These are phyloP conservation scores for Pseudopediastrum boryanum DNA, from an alignment of 139 green algal species.

Conservation along the genomic window DNA sequence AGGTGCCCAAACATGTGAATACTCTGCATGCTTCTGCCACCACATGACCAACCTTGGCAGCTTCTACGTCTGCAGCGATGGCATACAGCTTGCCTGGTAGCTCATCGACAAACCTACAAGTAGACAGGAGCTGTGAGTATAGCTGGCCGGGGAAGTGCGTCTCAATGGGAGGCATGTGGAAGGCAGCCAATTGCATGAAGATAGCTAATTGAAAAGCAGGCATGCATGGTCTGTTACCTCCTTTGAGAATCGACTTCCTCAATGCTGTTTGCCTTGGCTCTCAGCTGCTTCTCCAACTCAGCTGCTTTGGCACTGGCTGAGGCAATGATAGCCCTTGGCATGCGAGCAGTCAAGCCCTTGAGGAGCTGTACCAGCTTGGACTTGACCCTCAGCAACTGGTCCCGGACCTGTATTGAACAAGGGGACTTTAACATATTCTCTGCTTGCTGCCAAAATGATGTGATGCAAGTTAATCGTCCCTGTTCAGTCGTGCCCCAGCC, in stretches of 20 bases:
- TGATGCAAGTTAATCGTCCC: too few species aligned
- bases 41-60: slow-evolving; percentile 33
- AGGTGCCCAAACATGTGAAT: too few species aligned
- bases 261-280: slow-evolving; percentile 56
- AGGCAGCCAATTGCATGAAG: too few species aligned
- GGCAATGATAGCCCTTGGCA: slow-evolving; percentile 59
- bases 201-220: too few species aligned
- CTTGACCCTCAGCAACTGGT: slow-evolving; percentile 72
- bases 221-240: too few species aligned
- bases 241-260: slow-evolving; percentile 80
- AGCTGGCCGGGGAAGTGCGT: too few species aligned
- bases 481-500: too few species aligned
- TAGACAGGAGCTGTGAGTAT: too few species aligned
- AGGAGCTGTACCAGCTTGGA: slow-evolving; percentile 66
- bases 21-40: too few species aligned
- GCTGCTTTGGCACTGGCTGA: slow-evolving; percentile 59
- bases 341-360: slow-evolving; percentile 55
- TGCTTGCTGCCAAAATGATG: too few species aligned
- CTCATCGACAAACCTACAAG: slow-evolving; percentile 35
- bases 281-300: slow-evolving; percentile 65
- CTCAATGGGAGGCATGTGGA: too few species aligned
- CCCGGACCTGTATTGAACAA: slow-evolving; percentile 54
- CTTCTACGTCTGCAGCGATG: slow-evolving; percentile 61
- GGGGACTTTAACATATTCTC: too few species aligned
- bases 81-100: slow-evolving; percentile 48